Evolutionary conservation across 2,329 filamentous ascomycete species (phyloP).

Genomic region (Nigrospora osmanthi): DNA sequence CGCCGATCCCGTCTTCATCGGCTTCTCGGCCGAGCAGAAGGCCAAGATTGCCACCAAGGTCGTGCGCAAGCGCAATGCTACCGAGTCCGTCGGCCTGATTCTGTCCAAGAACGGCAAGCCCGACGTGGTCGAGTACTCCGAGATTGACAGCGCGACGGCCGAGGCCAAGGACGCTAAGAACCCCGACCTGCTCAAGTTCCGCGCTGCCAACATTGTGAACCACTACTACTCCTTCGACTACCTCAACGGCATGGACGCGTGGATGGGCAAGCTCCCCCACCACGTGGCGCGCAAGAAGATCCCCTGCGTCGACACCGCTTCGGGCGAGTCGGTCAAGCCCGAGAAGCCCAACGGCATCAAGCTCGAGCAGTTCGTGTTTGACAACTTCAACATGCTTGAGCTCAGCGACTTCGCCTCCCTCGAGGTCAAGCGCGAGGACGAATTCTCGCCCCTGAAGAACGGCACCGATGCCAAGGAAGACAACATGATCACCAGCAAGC

Average conservation of each 20-base stretch:
- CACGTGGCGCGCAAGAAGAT: constrained; percentile 99
- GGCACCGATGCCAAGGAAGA: constrained; percentile 52
- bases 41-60: constrained; percentile 98
- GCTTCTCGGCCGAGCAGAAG: constrained; percentile 78
- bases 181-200: constrained; percentile 80
- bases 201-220: constrained; percentile 98
- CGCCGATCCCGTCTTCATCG: constrained; percentile 93
- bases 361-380: constrained; percentile 98
- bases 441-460: constrained; percentile 98
- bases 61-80: constrained; percentile 95
- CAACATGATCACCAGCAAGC: constrained; percentile 86
- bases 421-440: constrained; percentile 93
- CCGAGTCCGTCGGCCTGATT: constrained; percentile 92
- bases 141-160: constrained; percentile 84
- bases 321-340: constrained; percentile 77
- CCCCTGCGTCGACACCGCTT: constrained; percentile 68
- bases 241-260: constrained; percentile 81
- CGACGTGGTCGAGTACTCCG: constrained; percentile 96
- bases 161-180: constrained; percentile 82
- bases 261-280: constrained; percentile 81
- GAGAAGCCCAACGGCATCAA: constrained; percentile 97
- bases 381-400: constrained; percentile 85
- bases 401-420: constrained; percentile 90
- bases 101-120: constrained; percentile 92
- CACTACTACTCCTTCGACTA: constrained; percentile 98